Evolutionary conservation across 1,284 basidiomycete species (phyloP).

Genomic region (Puccinia novopanici): DNA sequence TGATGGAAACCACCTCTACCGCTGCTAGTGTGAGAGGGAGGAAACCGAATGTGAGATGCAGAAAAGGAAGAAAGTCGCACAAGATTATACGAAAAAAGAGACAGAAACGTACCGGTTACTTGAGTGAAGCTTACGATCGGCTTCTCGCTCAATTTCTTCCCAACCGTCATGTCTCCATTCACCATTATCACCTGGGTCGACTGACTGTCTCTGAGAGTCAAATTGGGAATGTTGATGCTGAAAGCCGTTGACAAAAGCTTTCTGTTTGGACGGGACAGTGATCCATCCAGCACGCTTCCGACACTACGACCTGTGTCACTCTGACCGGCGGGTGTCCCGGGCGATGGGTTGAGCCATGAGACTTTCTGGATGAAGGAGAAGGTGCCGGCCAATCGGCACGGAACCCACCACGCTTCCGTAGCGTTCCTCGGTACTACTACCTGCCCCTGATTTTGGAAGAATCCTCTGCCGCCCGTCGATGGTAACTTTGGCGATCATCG

Average conservation of each 20-base stretch:
- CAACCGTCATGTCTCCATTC: slow-evolving; percentile 48
- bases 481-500: slow-evolving; percentile 40
- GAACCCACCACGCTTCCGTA: slow-evolving; percentile 20
- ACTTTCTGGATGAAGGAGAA: slow-evolving; percentile 4
- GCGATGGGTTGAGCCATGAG: slow-evolving; percentile 9
- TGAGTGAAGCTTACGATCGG: slow-evolving; percentile 27
- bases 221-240: slow-evolving; percentile 1
- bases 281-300: slow-evolving; percentile 34
- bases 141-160: slow-evolving; percentile 47
- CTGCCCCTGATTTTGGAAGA: neutral
- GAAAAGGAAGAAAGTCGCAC: too few relatives aligned
- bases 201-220: neutral
- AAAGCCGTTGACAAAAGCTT: slow-evolving; percentile 12
- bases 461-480: slow-evolving; percentile 25
- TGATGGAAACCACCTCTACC: slow-evolving; percentile 15
- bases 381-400: slow-evolving; percentile 25
- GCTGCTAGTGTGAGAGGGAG: neutral
- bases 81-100: neutral
- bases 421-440: neutral
- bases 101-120: slow-evolving; percentile 26
- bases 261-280: slow-evolving; percentile 44
- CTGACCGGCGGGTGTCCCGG: slow-evolving; percentile 38
- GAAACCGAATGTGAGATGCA: too few relatives aligned
- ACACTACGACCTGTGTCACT: slow-evolving; percentile 35
- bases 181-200: slow-evolving; percentile 1